phyloP scores from a whole-genome alignment of 192 early-diverging fungal species.

The Thamnidium elegans region DNA sequence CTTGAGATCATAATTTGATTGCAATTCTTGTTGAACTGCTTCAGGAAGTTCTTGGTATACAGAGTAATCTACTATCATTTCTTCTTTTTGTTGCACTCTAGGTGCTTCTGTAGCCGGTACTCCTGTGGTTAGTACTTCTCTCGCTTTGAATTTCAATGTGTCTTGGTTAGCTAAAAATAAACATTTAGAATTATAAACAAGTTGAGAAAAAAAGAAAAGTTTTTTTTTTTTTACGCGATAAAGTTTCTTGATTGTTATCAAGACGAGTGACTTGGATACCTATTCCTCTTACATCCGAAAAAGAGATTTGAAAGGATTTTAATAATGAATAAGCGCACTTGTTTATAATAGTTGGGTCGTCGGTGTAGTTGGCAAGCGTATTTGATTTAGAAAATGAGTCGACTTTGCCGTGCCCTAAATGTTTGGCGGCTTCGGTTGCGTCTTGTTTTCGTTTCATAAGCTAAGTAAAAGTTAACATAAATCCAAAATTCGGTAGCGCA shows the following conservation, averaged over 20 bases:
- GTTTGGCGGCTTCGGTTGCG: slow-evolving; percentile 51
- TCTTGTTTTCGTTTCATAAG: slow-evolving; percentile 53
- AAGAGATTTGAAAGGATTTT: slow-evolving; percentile 35
- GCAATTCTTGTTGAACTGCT: slow-evolving; percentile 39
- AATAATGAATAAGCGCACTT: slow-evolving; percentile 36
- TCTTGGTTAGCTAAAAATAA: slow-evolving; percentile 2
- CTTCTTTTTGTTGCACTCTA: neutral
- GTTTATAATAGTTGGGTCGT: slow-evolving; percentile 43
- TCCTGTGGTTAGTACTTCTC: neutral
- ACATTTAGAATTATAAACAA: neutral
- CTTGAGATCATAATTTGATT: slow-evolving; percentile 17
- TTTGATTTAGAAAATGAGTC: slow-evolving; percentile 57
- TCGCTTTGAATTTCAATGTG: neutral
- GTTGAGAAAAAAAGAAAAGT: neutral
- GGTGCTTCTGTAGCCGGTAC: too few species aligned
- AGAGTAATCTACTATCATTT: slow-evolving; percentile 26
- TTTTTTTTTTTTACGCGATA: neutral
- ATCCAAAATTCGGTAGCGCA: too few species aligned
- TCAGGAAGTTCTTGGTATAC: slow-evolving; percentile 37
- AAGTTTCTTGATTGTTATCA: slow-evolving; percentile 4
- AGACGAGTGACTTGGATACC: slow-evolving; percentile 56
- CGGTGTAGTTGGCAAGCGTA: slow-evolving; percentile 45
- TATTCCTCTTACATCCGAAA: slow-evolving; percentile 49
- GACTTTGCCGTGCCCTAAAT: slow-evolving; percentile 65
- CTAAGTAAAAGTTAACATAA: slow-evolving; percentile 9